Evolutionary conservation across 768 basidiomycete species (phyloP), one percentile per base, ranked within the genome.

Genomic region (Termitomyces sp.): DNA sequence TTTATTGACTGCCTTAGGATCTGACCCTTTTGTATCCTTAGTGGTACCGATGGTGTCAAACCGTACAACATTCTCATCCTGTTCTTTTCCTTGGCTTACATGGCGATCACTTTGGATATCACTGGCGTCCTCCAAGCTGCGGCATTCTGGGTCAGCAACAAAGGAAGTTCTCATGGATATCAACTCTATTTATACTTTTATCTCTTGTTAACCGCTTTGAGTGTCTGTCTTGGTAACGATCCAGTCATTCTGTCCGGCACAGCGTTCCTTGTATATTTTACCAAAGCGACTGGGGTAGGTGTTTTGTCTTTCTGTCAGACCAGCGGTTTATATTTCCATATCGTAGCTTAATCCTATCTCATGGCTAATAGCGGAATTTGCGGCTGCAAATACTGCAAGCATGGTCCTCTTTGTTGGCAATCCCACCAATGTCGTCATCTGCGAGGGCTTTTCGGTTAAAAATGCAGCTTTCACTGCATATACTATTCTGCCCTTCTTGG

Each of bases 31-130:
- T 21, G 32, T 35, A 21, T 35, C 34, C 21, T 48, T 32, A 67
- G 60, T 40, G 63, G 60, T 5, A 66, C 64, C 63, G 85, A 86
- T 56, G 87, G 87, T 3, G 80, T 98, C 24, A 82, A 88, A 60
- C 95, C 95, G 0, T 90, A 94, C 64, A 91, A 97, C 66, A 94
- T 98, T 60, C 82, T 98, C 68, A 90, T 92, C 24, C 73, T 98
- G 1, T 98, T 98, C 71, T 84, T 93, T 62, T 91, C 89, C 2
- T 76, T 97, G 47, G 93, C 94, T 0, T 98, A 98, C 70, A 87
- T 97, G 77, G 85, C 93, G 5, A 87, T 97, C 34, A 91, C 94
- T 0, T 77, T 98, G 41, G 96, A 98, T 64, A 80, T 87, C 8
- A 93, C 93, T 19, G 61, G 61, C 2, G 76, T 94, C 15, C 77